Percentiles rank a stretch among this genome's conserved stretches.
These are phyloP conservation scores for Malus hybrid DNA, from an alignment of 331 rosid species.

Conservation along the genomic window DNA sequence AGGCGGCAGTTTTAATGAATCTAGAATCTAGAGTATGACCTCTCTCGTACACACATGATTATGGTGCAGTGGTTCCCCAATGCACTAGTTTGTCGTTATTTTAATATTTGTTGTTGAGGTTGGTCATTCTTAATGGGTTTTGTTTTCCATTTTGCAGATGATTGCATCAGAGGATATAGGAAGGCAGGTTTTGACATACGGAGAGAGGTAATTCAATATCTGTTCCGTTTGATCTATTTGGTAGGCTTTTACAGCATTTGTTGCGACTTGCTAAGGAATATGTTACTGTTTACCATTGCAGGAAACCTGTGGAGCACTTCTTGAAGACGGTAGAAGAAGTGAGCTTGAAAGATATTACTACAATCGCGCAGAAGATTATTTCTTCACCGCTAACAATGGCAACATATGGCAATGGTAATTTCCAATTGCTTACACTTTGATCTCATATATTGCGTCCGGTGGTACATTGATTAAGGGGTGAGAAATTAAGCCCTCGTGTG, in stretches of 20 bases:
- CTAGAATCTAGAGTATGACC: slow-evolving; percentile 82
- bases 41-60: not conserved
- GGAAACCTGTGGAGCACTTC: slow-evolving; percentile 86
- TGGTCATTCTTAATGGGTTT: not conserved
- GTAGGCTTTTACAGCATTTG: not conserved
- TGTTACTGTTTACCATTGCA: slow-evolving; percentile 19
- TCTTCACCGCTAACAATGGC: slow-evolving; percentile 96
- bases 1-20: slow-evolving; percentile 93
- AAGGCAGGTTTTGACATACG: slow-evolving; percentile 88
- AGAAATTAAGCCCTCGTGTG: not conserved
- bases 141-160: slow-evolving; percentile 40
- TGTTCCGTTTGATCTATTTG: not conserved
- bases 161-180: slow-evolving; percentile 93
- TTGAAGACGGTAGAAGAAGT: slow-evolving; percentile 73
- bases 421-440: not conserved
- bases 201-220: slow-evolving; percentile 57
- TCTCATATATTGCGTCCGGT: not conserved
- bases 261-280: not conserved
- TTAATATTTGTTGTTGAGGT: not conserved
- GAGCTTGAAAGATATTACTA: slow-evolving; percentile 57
- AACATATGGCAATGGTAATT: slow-evolving; percentile 78
- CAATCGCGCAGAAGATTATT: slow-evolving; percentile 55
- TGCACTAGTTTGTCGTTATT: not conserved
- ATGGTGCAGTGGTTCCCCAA: not conserved
- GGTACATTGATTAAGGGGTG: not conserved